phyloP scores from a whole-genome alignment of 257 asterid species.

The Nicotiana obtusifolia region DNA sequence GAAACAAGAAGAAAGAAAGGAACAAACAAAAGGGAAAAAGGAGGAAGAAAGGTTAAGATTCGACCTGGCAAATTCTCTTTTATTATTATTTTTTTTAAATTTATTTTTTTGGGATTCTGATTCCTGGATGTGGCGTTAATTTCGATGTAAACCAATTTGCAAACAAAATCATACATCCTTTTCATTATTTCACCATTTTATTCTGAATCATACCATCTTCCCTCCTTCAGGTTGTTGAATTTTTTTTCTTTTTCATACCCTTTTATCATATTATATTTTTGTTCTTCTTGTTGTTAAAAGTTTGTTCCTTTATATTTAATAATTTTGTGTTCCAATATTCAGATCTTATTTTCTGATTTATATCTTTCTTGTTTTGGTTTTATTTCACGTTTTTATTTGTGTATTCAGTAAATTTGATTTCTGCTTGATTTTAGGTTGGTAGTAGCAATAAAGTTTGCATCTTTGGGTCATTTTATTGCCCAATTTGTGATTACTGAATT shows the following conservation, averaged over 20 bases:
- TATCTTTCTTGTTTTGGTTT: neutral
- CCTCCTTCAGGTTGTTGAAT: conserved; percentile 28
- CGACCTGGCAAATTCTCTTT: conserved; percentile 37
- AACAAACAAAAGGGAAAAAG: conserved; percentile 45
- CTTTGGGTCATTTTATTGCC: neutral
- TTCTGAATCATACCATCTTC: conserved; percentile 19
- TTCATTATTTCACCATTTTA: conserved; percentile 8
- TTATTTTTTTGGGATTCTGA: conserved; percentile 6
- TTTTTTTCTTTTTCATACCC: neutral
- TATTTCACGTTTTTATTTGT: neutral
- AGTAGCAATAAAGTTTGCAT: neutral
- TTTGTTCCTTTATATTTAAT: neutral
- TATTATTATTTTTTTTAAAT: conserved; percentile 11
- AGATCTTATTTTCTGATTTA: neutral
- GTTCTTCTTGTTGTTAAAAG: conserved; percentile 4
- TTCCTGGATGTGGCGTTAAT: conserved; percentile 30
- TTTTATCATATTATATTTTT: neutral
- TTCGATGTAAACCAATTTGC: conserved; percentile 21
- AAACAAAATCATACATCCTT: neutral
- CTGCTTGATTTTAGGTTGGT: neutral
- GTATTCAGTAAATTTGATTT: neutral
- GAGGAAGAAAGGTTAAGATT: conserved; percentile 31
- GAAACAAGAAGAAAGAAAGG: conserved; percentile 30
- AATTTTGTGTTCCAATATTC: neutral
- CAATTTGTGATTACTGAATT: neutral